phyloP scores from a whole-genome alignment of 164 flowering plant species.

The Vitis labrusca region DNA sequence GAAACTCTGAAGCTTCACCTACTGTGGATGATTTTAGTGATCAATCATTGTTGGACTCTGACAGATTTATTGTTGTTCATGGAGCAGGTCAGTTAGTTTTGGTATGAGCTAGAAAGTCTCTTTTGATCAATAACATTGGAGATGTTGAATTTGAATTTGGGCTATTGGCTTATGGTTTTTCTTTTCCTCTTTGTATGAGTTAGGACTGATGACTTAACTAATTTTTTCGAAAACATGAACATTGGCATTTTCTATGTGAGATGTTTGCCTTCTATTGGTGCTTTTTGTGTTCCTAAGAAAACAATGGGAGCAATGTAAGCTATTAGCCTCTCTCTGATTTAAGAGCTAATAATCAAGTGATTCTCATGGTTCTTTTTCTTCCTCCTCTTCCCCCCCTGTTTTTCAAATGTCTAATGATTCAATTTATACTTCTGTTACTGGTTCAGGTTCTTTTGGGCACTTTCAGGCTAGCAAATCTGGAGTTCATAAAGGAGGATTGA shows the following conservation, averaged over 20 bases:
- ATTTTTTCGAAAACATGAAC: background rate
- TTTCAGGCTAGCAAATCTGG: constrained; percentile 98
- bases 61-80: constrained; percentile 77
- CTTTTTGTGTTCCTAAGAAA: background rate
- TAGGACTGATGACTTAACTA: too few relatives aligned
- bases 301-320: background rate
- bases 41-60: constrained; percentile 30
- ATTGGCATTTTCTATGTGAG: background rate
- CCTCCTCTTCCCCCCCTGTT: background rate
- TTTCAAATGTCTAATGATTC: background rate
- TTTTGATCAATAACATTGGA: background rate
- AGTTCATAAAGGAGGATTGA: constrained; percentile 89
- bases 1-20: constrained; percentile 34
- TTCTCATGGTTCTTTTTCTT: background rate
- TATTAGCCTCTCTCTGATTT: background rate
- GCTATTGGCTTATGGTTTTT: background rate
- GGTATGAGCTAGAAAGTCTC: background rate
- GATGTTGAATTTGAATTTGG: background rate
- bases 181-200: too few relatives aligned
- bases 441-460: constrained; percentile 95
- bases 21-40: constrained; percentile 42
- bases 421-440: constrained; percentile 8
- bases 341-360: background rate
- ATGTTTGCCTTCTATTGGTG: background rate
- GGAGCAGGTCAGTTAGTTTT: constrained; percentile 71